These are phyloP conservation scores for Yamadazyma atmosphaerica DNA, from an alignment of 1,139 yeast genomes.

Conservation along the genomic window DNA sequence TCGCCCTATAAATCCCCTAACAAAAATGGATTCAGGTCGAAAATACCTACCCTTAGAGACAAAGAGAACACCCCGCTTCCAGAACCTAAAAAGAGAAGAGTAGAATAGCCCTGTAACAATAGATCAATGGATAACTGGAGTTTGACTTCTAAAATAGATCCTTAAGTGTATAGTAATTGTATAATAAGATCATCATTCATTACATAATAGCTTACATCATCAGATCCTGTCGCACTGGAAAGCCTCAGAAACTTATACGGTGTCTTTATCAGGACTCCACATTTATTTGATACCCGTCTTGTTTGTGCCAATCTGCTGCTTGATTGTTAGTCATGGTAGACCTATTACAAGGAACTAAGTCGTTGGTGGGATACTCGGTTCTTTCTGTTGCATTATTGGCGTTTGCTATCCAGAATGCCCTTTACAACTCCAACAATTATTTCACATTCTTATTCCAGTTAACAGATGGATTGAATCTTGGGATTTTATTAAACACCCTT, in stretches of 20 bases:
- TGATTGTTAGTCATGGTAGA: too few species aligned
- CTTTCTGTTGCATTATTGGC: conserved; percentile 25
- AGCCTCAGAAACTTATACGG: too few species aligned
- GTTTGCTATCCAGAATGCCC: conserved; percentile 29
- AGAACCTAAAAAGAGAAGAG: conserved; percentile 16
- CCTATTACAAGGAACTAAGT: too few species aligned
- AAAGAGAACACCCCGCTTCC: conserved; percentile 17
- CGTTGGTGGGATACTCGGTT: conserved; percentile 26
- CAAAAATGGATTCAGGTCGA: conserved; percentile 7
- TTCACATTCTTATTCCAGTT: conserved; percentile 30
- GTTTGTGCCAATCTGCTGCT: too few species aligned
- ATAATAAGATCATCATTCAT: too few species aligned
- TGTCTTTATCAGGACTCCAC: too few species aligned
- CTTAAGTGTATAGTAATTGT: conserved; percentile 7
- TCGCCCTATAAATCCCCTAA: conserved; percentile 6
- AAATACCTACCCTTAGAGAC: conserved; percentile 11
- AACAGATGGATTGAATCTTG: conserved; percentile 37
- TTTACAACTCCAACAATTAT: conserved; percentile 26
- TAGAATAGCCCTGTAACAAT: conserved; percentile 8
- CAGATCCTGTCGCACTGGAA: too few species aligned
- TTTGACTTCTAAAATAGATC: conserved; percentile 1
- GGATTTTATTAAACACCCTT: conserved; percentile 31
- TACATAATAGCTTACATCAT: too few species aligned
- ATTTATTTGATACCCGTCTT: too few species aligned
- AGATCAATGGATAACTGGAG: conserved; percentile 2